Base-by-base conservation (phyloP, 2,329 filamentous ascomycete genomes). In the Penicillium palitans region DNA sequence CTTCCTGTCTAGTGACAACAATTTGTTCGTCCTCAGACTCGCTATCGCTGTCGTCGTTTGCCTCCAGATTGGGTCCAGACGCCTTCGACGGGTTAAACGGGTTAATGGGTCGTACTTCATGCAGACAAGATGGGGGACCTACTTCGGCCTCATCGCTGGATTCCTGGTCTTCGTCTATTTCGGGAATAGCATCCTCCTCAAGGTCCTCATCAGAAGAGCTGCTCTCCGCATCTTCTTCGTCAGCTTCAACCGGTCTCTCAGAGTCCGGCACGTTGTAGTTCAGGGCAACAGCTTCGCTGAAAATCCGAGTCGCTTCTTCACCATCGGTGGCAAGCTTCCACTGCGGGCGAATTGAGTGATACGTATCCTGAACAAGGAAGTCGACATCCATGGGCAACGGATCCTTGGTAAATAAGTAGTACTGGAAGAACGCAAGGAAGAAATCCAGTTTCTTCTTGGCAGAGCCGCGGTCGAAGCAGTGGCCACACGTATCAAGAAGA, bases 381-480 rank as follows among this genome's bases (percentile, higher is more conserved):
- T 99, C 95, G 47, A 98, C 90, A 65, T 99, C 95, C 91, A 99
- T 96, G 0, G 96, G 95, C 40, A 97, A 77, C 0, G 90, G 83
- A 21, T 93, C 87, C 76, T 99, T 99, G 21, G 90, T 92, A 69
- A 90, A 87, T 66, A 98, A 89, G 76, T 99, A 99, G 75, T 97
- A 98, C 84, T 90, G 64, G 68, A 99, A 91, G 76, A 98, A 98
- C 0, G 90, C 93, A 60, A 99, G 81, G 76, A 98, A 99, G 74
- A 96, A 98, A 70, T 99, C 95, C 10, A 99, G 84, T 77, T 98
- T 99, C 81, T 98, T 98, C 74, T 93, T 96, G 2, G 93, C 90
- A 44, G 89, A 87, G 8, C 96, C 95, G 68, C 93, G 89, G 74
- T 95, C 95, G 69, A 97, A 99, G 78, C 93, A 99, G 74, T 96